Conservation (phyloP, 441 rosid genomes). For the Populus hybrid region DNA sequence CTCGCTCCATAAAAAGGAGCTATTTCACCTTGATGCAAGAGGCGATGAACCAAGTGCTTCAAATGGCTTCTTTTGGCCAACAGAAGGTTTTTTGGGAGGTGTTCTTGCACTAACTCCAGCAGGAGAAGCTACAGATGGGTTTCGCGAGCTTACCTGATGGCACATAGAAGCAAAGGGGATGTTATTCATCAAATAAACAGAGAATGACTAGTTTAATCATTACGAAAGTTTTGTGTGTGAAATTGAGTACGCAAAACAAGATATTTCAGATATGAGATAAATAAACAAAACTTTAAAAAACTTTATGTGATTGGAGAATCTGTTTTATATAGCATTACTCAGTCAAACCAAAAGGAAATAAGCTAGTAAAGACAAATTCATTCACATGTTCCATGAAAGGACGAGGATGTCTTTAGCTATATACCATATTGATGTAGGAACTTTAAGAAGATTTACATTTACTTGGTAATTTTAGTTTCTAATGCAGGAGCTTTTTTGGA, state of each 20-base stretch:
- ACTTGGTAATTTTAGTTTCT: background rate
- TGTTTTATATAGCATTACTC: background rate
- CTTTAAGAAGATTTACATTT: background rate
- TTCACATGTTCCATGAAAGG: background rate
- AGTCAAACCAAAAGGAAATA: background rate
- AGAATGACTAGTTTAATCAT: background rate
- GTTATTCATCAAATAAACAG: background rate
- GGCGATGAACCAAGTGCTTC: slow-evolving; percentile 82
- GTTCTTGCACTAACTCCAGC: slow-evolving; percentile 52
- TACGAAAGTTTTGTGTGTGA: background rate
- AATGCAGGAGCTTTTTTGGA: background rate
- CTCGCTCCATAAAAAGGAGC: background rate
- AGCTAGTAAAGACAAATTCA: background rate
- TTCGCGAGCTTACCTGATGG: slow-evolving; percentile 54
- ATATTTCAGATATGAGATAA: background rate
- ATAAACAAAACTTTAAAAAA: background rate
- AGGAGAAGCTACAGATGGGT: slow-evolving; percentile 39
- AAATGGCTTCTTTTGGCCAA: slow-evolving; percentile 85
- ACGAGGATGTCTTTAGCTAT: background rate
- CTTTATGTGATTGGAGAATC: background rate
- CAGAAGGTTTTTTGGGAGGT: slow-evolving; percentile 57
- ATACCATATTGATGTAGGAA: background rate
- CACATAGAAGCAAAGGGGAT: background rate
- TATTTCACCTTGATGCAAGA: slow-evolving; percentile 60
- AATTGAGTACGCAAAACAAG: background rate